Base-by-base conservation (phyloP, 331 rosid genomes). In the Malus hybrid region DNA sequence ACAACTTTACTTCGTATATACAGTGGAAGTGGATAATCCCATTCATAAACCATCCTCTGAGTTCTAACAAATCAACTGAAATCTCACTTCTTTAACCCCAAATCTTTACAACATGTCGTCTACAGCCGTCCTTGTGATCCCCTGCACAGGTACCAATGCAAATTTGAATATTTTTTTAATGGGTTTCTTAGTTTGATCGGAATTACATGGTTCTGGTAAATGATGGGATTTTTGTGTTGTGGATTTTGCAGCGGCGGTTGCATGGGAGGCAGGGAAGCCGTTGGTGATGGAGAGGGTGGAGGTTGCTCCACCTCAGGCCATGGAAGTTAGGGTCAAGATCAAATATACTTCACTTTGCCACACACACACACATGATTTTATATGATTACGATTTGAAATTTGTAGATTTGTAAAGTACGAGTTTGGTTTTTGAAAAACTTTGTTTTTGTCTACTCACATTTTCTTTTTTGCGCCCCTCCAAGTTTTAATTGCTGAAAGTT, bases 301-400 rank as follows among this genome's bases (percentile, higher is more conserved):
- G 74, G 87, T 83, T 42, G 87, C 87, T 44, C 87, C 84, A 18
- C 87, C 87, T 34, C 82, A 80, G 81, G 71, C 78, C 54, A 77
- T 63, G 79, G 87, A 83, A 73, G 87, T 83, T 64, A 73, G 87
- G 67, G 16, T 83, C 59, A 83, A 83, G 39, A 65, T 83, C 48
- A 73, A 68, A 56, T 77, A 68, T 36, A 83, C 84, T 32, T 77
- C 87, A 39, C 87, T 84, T 69, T 84, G 87, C 65, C 87, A 67
- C 13, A 78, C 10, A 5, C 6, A 7, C 20, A 28, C 63, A 57
- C 22, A 62, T 3, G 10, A 28, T 14, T 62, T 19, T 39, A 14
- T 10, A n/a, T 42, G 39, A 24, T 33, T 36, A 42, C 18, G n/a
- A n/a, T 64, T 15, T 64, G 44, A 64, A 6, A 19, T 55, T 55